Base-by-base conservation (phyloP, 2,329 filamentous ascomycete species). In the Celoporthe dispersa region DNA sequence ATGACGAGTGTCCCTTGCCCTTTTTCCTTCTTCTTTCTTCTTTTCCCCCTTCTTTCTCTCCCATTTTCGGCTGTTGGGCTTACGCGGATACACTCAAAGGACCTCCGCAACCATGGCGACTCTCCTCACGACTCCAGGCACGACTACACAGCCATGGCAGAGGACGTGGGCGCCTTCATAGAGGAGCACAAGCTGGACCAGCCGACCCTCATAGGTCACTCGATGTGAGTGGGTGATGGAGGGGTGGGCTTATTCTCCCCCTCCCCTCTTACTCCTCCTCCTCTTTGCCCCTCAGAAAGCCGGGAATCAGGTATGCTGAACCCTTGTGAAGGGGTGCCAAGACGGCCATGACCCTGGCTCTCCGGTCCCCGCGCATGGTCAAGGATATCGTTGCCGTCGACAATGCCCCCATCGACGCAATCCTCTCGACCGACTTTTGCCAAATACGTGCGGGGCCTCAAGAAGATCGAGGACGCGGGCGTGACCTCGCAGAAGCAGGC, bases 61-160 rank as follows among this genome's bases (percentile, higher is more conserved):
- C 8, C 35, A 8, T 14, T 39, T 39, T 12, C 37, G 12, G 14
- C 12, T 39, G 16, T 44, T n/a, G 35, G 19, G 7, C 35, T 19
- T 25, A 16, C 3, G 6, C 41, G 12, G 14, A 14, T 37, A 37
- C 16, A 33, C 63, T 69, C 2, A 39, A 66, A 94, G 92, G 95
- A 98, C 79, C 87, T 97, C 25, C 89, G 95, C 75, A 98, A 98
- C 78, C 95, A 98, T 83, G 95, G 95, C 76, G 91, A 97, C 53
- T 97, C 94, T 1, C 92, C 94, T 1, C 94, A 98, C 80, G 80
- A 89, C 66, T 82, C 84, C 0, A 84, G 84, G 1, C 96, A 98
- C 80, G 91, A 95, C 81, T 98, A 98, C 80, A 79, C 81, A 1
- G 86, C 89, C 60, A 94, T 98, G 87, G 93, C 95, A 5, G 87